Conservation (phyloP, 1,284 basidiomycete species). For the Ganoderma sinense region DNA sequence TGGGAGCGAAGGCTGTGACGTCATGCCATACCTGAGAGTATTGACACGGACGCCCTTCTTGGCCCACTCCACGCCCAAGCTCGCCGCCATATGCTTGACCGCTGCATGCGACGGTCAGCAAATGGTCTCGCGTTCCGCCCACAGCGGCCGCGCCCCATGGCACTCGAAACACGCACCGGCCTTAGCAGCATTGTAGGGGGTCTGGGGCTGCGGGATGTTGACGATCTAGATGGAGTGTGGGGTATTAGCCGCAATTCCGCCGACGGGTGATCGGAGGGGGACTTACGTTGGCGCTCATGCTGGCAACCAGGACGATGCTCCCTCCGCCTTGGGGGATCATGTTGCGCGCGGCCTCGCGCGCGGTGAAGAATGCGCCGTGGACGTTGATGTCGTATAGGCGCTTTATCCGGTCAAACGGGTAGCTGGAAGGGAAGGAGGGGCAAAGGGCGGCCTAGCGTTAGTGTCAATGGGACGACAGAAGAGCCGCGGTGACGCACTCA, state of each 20-base stretch:
- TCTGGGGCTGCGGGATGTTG: slow-evolving; percentile 91
- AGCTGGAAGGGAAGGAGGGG: slow-evolving; percentile 49
- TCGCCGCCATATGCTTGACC: slow-evolving; percentile 89
- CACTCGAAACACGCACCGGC: slow-evolving; percentile 56
- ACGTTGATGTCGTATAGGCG: slow-evolving; percentile 93
- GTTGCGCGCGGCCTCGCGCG: slow-evolving; percentile 87
- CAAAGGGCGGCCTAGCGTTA: slow-evolving; percentile 18
- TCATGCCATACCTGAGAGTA: slow-evolving; percentile 63
- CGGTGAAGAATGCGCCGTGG: slow-evolving; percentile 92
- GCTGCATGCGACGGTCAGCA: slow-evolving; percentile 49
- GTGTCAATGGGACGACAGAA: slow-evolving; percentile 1
- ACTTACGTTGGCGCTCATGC: slow-evolving; percentile 90
- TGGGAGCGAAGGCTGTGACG: slow-evolving; percentile 21
- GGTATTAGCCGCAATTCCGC: slow-evolving; percentile 26
- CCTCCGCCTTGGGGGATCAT: slow-evolving; percentile 84
- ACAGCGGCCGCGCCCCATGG: background rate
- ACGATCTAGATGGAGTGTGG: slow-evolving; percentile 68
- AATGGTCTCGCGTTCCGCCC: background rate
- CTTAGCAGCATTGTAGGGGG: slow-evolving; percentile 97
- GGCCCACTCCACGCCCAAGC: slow-evolving; percentile 91
- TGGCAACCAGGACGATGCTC: slow-evolving; percentile 88
- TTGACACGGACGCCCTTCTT: slow-evolving; percentile 87
- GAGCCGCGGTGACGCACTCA: slow-evolving; percentile 58
- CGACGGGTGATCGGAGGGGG: slow-evolving; percentile 10
- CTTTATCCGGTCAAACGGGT: slow-evolving; percentile 85